phyloP scores from a whole-genome alignment of 106 monocot genomes.

The Platanthera zijinensis region DNA sequence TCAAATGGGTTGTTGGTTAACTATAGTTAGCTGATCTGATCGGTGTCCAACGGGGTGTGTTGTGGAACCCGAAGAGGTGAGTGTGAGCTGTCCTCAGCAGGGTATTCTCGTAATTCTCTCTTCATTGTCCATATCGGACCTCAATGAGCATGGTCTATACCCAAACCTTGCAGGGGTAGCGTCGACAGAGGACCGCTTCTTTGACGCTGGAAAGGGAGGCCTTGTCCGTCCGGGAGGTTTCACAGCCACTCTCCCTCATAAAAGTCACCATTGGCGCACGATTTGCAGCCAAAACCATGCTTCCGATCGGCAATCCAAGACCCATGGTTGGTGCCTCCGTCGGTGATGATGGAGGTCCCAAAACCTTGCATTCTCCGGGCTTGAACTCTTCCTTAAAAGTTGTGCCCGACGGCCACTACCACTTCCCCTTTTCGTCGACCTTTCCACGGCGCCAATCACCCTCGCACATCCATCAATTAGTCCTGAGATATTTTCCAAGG shows the following conservation, averaged over 20 bases:
- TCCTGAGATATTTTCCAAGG: conserved; percentile 49
- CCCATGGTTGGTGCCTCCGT: conserved; percentile 47
- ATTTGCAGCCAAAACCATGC: conserved; percentile 47
- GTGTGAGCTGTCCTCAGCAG: too few relatives aligned
- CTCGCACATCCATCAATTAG: conserved; percentile 62
- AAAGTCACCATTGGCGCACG: conserved; percentile 49
- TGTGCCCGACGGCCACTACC: conserved; percentile 62
- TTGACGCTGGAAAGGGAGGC: conserved; percentile 7
- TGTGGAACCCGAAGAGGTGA: too few relatives aligned
- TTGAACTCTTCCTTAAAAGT: conserved; percentile 53
- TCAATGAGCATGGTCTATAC: too few relatives aligned
- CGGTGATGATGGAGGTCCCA: conserved; percentile 41
- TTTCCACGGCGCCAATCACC: conserved; percentile 50
- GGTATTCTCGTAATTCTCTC: too few relatives aligned
- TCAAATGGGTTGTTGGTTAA: too few relatives aligned
- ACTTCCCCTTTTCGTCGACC: conserved; percentile 47
- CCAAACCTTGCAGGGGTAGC: neutral
- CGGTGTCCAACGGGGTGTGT: too few relatives aligned
- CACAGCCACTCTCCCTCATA: conserved; percentile 56
- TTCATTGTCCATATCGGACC: too few relatives aligned
- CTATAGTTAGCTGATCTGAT: too few relatives aligned
- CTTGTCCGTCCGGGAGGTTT: conserved; percentile 50
- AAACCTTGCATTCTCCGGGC: conserved; percentile 46
- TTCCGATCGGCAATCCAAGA: conserved; percentile 43
- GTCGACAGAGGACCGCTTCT: conserved; percentile 20